A percentile compares a stretch with the other conserved stretches of the same genome.
Conservation (phyloP, 2,329 filamentous ascomycete genomes). For the Colletotrichum sp. region DNA sequence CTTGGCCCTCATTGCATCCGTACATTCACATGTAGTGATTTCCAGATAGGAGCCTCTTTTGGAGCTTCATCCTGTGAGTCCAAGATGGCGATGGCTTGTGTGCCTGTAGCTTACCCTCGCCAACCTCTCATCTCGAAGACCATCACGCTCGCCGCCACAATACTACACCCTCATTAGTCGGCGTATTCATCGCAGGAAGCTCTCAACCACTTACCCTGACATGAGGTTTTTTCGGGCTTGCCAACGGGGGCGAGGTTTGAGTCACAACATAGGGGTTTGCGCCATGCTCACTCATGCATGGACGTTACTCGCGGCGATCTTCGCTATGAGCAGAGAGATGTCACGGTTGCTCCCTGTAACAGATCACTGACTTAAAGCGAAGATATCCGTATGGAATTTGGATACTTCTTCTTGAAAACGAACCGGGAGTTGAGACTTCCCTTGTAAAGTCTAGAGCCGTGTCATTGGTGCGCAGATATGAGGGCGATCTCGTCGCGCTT, state of each 20-base stretch:
- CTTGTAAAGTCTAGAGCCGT: no score
- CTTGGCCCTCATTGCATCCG: not conserved
- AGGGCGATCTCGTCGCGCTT: no score
- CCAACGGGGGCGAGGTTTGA: not conserved
- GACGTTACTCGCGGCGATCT: no score
- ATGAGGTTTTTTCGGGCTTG: not conserved
- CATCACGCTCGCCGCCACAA: not conserved
- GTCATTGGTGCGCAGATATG: no score
- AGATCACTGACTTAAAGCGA: no score
- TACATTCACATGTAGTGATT: not conserved
- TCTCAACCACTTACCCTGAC: not conserved
- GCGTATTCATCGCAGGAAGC: not conserved
- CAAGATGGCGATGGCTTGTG: not conserved
- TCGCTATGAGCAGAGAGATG: no score
- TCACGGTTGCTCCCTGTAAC: no score
- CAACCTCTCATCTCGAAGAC: not conserved
- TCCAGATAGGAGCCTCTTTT: not conserved
- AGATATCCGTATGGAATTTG: no score
- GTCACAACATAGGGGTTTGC: not conserved
- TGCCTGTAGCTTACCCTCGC: not conserved
- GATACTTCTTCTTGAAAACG: no score
- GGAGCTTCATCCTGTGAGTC: not conserved
- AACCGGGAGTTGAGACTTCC: no score
- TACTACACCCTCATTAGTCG: not conserved
- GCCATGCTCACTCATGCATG: not conserved